Percentiles rank a stretch among this genome's conserved stretches.
These are phyloP conservation scores for Dioscorea cayenensis DNA, from an alignment of 116 monocot species.

Conservation along the genomic window DNA sequence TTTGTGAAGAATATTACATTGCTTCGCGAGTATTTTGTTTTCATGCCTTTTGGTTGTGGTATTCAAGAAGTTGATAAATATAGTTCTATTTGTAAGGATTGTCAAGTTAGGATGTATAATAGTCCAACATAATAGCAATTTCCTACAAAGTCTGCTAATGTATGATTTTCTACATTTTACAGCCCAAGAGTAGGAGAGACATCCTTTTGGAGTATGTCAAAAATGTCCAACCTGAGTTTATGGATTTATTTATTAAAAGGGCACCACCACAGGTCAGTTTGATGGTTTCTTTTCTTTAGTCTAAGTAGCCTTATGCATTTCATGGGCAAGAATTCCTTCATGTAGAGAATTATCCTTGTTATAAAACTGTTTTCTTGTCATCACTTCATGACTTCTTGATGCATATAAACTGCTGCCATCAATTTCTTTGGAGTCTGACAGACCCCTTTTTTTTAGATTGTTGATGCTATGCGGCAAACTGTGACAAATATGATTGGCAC, in stretches of 20 bases:
- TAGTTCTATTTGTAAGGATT: neutral
- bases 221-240: conserved; percentile 87
- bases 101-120: neutral
- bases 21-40: neutral
- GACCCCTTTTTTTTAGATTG: conserved; percentile 29
- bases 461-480: conserved; percentile 97
- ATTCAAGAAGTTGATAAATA: neutral
- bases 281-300: neutral
- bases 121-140: neutral
- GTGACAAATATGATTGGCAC: conserved; percentile 96
- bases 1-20: neutral
- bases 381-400: neutral
- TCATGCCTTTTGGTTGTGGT: neutral
- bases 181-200: conserved; percentile 74
- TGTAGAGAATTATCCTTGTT: neutral
- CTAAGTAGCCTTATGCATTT: neutral
- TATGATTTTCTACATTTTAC: conserved; percentile 8
- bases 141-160: neutral
- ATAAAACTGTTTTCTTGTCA: neutral
- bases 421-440: conserved; percentile 11
- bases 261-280: conserved; percentile 71
- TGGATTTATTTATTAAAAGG: conserved; percentile 79
- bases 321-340: too few relatives aligned
- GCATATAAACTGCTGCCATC: neutral
- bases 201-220: conserved; percentile 91